phyloP scores from a whole-genome alignment of 768 basidiomycete species.

The Russula brevipes region DNA sequence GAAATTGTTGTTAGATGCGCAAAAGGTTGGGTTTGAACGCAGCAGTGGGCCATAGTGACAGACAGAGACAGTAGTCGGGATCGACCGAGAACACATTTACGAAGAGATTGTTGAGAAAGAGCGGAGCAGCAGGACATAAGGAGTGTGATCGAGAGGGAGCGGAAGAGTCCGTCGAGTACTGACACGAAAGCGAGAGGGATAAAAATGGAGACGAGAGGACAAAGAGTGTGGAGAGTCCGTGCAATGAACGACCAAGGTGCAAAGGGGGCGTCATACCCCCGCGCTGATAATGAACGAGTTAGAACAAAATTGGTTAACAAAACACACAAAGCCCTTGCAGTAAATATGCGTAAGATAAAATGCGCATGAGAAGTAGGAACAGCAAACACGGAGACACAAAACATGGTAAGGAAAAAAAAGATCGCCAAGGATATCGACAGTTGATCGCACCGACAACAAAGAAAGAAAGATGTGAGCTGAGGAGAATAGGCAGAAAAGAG shows the following conservation, averaged over 20 bases:
- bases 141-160: constrained; percentile 8
- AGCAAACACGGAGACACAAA: background rate
- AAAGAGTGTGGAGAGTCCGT: constrained; percentile 1
- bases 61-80: background rate
- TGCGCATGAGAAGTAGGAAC: constrained; percentile 9
- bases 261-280: background rate
- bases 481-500: background rate
- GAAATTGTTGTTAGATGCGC: constrained; percentile 17
- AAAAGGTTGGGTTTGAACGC: constrained; percentile 1
- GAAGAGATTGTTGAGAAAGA: background rate
- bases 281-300: background rate
- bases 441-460: constrained; percentile 12
- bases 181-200: background rate
- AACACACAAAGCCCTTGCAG: constrained; percentile 10
- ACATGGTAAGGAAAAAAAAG: background rate
- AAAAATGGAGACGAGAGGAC: background rate
- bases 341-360: constrained; percentile 26
- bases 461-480: background rate
- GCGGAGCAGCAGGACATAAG: background rate
- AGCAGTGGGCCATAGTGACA: constrained; percentile 4
- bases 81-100: constrained; percentile 1
- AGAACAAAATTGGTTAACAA: background rate
- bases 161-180: constrained; percentile 14
- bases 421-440: constrained; percentile 19
- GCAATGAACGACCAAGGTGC: background rate